Evolutionary conservation across 345 rosid genomes (phyloP), one percentile per base, ranked within the genome.

Genomic region (Microthlaspi erraticum): DNA sequence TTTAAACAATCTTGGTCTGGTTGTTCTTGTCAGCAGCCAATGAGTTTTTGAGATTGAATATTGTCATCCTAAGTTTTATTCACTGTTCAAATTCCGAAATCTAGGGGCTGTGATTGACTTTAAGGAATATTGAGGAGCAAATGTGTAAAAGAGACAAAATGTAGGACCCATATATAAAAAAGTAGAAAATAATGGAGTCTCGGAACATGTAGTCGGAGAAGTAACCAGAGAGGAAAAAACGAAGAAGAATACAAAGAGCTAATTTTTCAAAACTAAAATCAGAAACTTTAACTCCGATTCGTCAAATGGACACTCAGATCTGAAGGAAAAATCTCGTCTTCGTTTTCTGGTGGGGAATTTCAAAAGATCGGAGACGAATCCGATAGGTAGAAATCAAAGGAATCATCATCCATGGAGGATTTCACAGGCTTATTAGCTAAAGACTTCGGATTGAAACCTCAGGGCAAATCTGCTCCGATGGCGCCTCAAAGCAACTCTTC

Each of bases 391-490:
- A 29, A 31, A 16, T 57, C n/a, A 42, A 42, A 62, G 64, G 55
- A 50, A 51, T n/a, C n/a, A n/a, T n/a, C n/a, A n/a, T 12, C 70
- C 20, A 87, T 89, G 96, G 96, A 89, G 51, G 96, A 89, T 66
- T 87, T 89, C 48, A 83, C 88, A 13, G 87, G 86, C 9, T 39
- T 87, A 11, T 68, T 87, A 33, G 77, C 85, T 13, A 80, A 84
- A 18, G 96, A 89, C 78, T 84, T 81, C 60, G 90, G 90, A 43
- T 78, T 78, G 78, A 87, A 84, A 43, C 96, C 90, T 38, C 96
- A 87, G 20, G 96, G 92, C 8, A 89, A 87, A 69, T 79, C 90
- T 13, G 90, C 89, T 14, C 92, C 92, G 36, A 89, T 89, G 96
- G 86, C 89, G 0, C 74, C 90, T 38, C 79, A 86, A 31, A 76